Evolutionary conservation across 768 basidiomycete species (phyloP).

Genomic region (Termitomyces bulborhizus): DNA sequence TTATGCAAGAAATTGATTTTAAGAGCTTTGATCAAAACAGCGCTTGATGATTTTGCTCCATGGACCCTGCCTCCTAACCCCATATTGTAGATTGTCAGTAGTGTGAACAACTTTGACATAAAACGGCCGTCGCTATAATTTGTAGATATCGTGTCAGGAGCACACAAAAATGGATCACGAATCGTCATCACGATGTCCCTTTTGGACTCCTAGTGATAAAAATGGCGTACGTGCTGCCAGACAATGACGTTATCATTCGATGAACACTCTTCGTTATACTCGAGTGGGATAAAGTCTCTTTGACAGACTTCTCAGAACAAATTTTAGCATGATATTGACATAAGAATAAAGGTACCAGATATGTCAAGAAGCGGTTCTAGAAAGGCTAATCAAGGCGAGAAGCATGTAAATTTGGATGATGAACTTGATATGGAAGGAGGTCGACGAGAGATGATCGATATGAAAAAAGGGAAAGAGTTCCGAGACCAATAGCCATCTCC

Average conservation of each 20-base stretch:
- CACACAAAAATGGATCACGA: not conserved
- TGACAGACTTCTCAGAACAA: too few relatives aligned
- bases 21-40: not conserved
- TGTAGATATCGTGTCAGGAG: too few relatives aligned
- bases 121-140: too few relatives aligned
- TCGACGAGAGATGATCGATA: slow-evolving; percentile 2
- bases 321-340: too few relatives aligned
- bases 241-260: not conserved
- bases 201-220: not conserved
- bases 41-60: too few relatives aligned
- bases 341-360: too few relatives aligned
- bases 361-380: not conserved
- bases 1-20: not conserved
- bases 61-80: too few relatives aligned
- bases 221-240: not conserved
- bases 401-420: not conserved
- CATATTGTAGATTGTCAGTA: too few relatives aligned
- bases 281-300: not conserved
- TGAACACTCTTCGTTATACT: not conserved
- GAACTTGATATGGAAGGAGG: slow-evolving; percentile 5
- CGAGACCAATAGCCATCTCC: not conserved
- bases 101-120: too few relatives aligned
- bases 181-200: not conserved
- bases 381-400: not conserved
- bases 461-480: not conserved